Conservation (phyloP, 169 alveolate genomes). For the Eimeria sp. region DNA sequence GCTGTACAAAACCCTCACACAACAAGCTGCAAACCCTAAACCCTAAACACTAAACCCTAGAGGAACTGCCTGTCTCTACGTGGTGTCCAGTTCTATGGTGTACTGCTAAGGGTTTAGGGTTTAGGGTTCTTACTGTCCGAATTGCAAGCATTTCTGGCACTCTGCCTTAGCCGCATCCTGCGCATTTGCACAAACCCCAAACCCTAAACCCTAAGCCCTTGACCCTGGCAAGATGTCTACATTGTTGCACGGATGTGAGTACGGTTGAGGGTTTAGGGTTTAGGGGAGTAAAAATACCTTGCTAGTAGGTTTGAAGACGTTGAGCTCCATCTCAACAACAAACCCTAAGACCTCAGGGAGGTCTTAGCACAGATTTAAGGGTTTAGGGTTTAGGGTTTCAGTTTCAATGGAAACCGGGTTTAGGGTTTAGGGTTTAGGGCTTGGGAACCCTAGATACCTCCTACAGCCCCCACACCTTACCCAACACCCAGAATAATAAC, state of each 20-base stretch:
- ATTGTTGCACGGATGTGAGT: not conserved
- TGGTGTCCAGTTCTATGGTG: not conserved
- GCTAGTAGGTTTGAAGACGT: conserved; percentile 19
- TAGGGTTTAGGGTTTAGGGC: not conserved
- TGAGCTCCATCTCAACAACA: conserved; percentile 68
- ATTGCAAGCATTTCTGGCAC: conserved; percentile 75
- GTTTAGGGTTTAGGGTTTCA: conserved; percentile 28
- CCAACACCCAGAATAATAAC: not conserved
- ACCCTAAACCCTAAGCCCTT: not conserved
- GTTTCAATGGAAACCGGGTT: not conserved
- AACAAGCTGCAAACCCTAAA: not conserved
- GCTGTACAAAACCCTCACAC: conserved; percentile 42
- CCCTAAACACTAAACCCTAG: not conserved
- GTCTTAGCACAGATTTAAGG: not conserved
- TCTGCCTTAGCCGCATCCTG: conserved; percentile 80
- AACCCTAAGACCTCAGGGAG: not conserved
- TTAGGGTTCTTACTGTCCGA: conserved; percentile 17
- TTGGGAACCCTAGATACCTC: not conserved
- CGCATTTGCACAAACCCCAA: not conserved
- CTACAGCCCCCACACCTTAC: not conserved
- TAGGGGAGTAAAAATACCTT: conserved; percentile 10
- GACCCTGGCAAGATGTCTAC: not conserved
- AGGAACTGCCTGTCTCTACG: not conserved
- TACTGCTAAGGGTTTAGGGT: conserved; percentile 15
- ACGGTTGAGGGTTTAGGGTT: conserved; percentile 11